These are phyloP conservation scores for Kluyveromyces nonfermentans DNA, from an alignment of 805 yeast genomes.

Conservation along the genomic window DNA sequence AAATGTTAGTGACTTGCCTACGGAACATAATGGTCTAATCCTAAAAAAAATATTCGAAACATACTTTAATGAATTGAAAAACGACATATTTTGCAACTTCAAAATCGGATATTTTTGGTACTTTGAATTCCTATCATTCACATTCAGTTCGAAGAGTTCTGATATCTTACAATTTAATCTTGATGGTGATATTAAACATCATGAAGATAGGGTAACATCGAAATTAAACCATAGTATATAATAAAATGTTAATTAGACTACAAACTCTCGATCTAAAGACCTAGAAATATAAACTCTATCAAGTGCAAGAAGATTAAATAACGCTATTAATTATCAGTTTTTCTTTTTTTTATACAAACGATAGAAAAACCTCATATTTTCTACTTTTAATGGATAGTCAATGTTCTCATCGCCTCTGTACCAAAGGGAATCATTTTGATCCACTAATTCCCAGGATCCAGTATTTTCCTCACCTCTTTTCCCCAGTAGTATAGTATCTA, in stretches of 20 bases:
- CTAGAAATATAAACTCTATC: too few species aligned
- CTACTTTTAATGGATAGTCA: constrained; percentile 59
- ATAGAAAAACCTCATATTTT: constrained; percentile 81
- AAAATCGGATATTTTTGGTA: neutral
- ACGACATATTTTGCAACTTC: constrained; percentile 4
- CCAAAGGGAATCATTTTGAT: constrained; percentile 72
- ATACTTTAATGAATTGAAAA: constrained; percentile 9
- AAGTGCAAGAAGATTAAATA: neutral
- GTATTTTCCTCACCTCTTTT: constrained; percentile 32
- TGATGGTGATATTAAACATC: neutral
- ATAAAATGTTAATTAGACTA: too few species aligned
- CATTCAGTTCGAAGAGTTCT: neutral
- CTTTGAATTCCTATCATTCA: neutral
- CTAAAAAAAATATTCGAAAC: neutral
- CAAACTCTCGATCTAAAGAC: too few species aligned
- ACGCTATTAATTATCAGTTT: neutral
- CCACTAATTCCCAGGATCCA: constrained; percentile 60
- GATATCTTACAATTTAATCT: neutral
- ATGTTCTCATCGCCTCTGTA: constrained; percentile 46
- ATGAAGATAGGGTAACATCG: neutral
- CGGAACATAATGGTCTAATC: neutral
- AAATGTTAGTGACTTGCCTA: neutral
- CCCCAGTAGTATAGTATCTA: constrained; percentile 64
- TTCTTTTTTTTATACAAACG: constrained; percentile 55
- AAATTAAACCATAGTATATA: too few species aligned